phyloP scores from a whole-genome alignment of 768 basidiomycete genomes.

The Boletus eberwhitei region DNA sequence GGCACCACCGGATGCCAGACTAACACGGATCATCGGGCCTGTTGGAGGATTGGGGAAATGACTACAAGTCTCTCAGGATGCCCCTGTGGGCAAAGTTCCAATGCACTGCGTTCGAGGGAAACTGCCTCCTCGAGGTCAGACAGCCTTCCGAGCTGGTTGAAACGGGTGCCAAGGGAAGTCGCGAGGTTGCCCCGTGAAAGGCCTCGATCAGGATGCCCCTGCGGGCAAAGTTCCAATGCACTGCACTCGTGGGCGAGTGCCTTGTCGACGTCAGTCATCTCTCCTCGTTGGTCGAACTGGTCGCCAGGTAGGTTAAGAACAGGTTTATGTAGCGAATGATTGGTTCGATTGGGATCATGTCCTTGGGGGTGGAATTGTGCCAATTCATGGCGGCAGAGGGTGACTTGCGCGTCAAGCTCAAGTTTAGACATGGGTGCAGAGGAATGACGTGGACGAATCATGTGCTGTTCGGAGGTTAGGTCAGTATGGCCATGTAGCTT shows the following conservation, averaged over 20 bases:
- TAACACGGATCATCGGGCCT: too few relatives aligned
- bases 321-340: not conserved
- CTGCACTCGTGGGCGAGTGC: not conserved
- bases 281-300: not conserved
- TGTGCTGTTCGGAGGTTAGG: not conserved
- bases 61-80: too few relatives aligned
- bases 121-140: not conserved
- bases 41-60: too few relatives aligned
- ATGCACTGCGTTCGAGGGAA: not conserved
- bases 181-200: not conserved
- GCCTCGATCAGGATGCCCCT: not conserved
- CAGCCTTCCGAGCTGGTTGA: not conserved
- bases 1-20: too few relatives aligned
- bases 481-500: too few relatives aligned
- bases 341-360: not conserved
- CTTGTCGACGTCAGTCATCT: not conserved
- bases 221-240: not conserved
- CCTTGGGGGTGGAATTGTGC: not conserved
- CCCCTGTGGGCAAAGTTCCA: too few relatives aligned
- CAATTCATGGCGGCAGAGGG: too few relatives aligned
- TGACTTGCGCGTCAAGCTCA: not conserved
- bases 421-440: not conserved
- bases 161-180: fast-evolving
- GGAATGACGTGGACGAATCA: not conserved
- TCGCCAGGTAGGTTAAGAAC: not conserved